These are phyloP conservation scores for Aspergillus fischeri DNA, from an alignment of 2,329 filamentous ascomycete species.

Conservation along the genomic window DNA sequence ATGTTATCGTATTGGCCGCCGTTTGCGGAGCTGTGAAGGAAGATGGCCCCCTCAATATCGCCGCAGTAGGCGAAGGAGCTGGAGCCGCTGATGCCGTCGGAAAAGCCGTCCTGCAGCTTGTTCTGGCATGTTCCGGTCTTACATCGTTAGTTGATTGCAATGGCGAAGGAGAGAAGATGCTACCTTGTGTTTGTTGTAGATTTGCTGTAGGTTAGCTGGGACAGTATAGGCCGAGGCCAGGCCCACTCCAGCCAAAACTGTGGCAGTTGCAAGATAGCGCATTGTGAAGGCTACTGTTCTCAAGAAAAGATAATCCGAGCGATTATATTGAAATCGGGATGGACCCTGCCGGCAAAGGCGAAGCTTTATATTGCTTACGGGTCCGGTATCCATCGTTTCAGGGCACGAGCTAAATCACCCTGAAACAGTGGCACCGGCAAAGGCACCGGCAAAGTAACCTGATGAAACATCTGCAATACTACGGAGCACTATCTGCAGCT, in stretches of 20 bases:
- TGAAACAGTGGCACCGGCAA: background rate
- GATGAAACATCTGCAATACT: background rate
- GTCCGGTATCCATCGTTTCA: background rate
- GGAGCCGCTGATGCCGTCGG: slow-evolving; percentile 11
- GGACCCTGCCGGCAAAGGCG: background rate
- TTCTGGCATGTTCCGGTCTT: slow-evolving; percentile 16
- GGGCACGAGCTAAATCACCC: background rate
- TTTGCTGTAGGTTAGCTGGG: slow-evolving; percentile 14
- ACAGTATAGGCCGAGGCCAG: slow-evolving; percentile 11
- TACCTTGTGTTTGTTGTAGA: slow-evolving; percentile 20
- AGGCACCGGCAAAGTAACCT: background rate
- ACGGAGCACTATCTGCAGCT: no score
- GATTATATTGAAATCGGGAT: background rate
- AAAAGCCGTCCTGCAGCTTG: slow-evolving; percentile 16
- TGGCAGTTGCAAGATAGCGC: background rate
- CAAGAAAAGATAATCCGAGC: no score
- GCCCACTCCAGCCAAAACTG: background rate
- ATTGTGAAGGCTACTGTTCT: background rate
- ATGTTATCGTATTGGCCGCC: slow-evolving; percentile 46
- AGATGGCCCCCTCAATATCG: slow-evolving; percentile 47
- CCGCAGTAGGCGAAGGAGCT: slow-evolving; percentile 45
- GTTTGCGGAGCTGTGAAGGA: slow-evolving; percentile 43
- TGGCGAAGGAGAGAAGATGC: no score
- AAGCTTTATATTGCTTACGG: background rate
- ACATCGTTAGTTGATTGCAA: background rate